These are phyloP conservation scores for Mycena chlorophos DNA, from an alignment of 768 basidiomycete species.

Conservation along the genomic window DNA sequence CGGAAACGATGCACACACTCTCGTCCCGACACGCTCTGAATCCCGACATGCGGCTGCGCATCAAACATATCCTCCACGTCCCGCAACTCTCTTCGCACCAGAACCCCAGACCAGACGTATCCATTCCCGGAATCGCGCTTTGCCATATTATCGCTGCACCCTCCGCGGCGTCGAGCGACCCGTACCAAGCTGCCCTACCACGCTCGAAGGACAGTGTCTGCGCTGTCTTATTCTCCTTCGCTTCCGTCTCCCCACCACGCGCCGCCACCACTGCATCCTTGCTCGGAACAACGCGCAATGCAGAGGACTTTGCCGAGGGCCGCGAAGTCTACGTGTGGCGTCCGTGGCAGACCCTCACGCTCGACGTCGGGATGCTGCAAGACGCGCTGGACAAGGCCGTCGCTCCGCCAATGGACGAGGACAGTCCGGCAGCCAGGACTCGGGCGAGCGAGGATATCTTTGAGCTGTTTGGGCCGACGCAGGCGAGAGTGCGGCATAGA, in stretches of 20 bases:
- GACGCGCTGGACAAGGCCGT: neutral
- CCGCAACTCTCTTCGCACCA: conserved; percentile 22
- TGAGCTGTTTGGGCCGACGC: conserved; percentile 10
- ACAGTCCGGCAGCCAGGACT: neutral
- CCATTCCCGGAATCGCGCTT: conserved; percentile 42
- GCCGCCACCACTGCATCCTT: conserved; percentile 15
- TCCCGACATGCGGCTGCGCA: conserved; percentile 46
- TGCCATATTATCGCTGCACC: conserved; percentile 35
- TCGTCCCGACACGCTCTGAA: conserved; percentile 17
- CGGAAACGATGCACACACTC: conserved; percentile 43
- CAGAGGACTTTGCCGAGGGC: conserved; percentile 41
- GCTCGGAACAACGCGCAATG: conserved; percentile 32
- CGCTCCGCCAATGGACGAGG: neutral
- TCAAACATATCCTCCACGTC: conserved; percentile 43
- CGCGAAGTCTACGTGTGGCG: conserved; percentile 46
- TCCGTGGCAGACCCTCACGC: conserved; percentile 45
- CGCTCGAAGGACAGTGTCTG: conserved; percentile 29
- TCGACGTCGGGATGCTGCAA: conserved; percentile 16
- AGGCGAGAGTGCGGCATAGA: conserved; percentile 2
- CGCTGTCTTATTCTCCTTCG: conserved; percentile 39
- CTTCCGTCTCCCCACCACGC: conserved; percentile 24
- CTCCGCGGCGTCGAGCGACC: conserved; percentile 20
- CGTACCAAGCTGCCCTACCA: conserved; percentile 18
- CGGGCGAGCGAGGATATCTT: conserved; percentile 3
- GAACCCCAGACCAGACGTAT: conserved; percentile 29